Evolutionary conservation across 108 stramenopile genomes (phyloP).

Genomic region (Nannochloropsis gaditana): DNA sequence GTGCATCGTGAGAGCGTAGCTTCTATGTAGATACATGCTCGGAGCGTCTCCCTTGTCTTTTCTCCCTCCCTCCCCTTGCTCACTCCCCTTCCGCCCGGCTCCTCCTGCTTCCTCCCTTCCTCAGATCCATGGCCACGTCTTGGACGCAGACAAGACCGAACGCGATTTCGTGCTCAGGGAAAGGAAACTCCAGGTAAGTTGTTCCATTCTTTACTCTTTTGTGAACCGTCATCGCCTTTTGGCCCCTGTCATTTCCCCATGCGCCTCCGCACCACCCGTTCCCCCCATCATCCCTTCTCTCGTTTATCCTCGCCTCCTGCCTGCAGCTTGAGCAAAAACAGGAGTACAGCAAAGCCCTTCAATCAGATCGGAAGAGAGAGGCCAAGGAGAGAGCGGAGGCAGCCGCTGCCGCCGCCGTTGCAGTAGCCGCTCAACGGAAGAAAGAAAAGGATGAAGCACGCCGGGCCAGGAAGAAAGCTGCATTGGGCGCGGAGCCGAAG

Average conservation of each 20-base stretch:
- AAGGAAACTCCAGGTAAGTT: background rate
- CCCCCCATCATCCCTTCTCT: background rate
- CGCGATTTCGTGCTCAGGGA: background rate
- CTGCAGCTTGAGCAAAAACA: background rate
- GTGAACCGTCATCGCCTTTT: no score
- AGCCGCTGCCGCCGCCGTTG: background rate
- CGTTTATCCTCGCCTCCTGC: background rate
- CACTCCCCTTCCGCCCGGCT: background rate
- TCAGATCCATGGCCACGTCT: background rate
- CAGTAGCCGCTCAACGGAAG: background rate
- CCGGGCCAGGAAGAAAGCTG: background rate
- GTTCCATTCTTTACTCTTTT: background rate
- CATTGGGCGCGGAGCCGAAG: background rate
- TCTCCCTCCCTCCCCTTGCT: background rate
- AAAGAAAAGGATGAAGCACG: background rate
- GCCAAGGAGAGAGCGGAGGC: background rate
- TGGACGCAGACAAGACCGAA: background rate
- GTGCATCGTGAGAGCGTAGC: no score
- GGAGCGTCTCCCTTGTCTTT: background rate
- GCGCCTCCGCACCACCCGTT: background rate
- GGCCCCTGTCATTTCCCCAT: background rate
- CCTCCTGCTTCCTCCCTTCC: background rate
- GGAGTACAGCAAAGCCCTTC: slow-evolving; percentile 4
- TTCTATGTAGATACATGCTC: background rate
- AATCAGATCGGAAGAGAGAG: background rate